Percentiles rank a stretch among this genome's conserved stretches.
Conservation (phyloP, 1,284 basidiomycete genomes). For the Malassezia nana region DNA sequence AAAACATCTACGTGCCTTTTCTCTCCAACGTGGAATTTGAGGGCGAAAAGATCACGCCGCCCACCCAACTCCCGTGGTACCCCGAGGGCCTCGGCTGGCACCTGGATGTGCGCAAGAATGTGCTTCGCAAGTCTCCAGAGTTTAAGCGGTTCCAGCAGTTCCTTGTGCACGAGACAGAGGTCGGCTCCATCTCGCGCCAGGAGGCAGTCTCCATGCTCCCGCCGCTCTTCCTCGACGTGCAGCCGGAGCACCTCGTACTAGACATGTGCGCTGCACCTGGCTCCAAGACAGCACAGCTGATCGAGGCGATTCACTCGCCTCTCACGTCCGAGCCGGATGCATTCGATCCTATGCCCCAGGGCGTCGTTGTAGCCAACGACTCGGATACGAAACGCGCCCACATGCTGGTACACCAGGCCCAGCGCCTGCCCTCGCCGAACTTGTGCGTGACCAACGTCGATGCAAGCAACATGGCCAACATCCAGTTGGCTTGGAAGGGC, state of each 20-base stretch:
- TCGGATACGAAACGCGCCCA: conserved; percentile 88
- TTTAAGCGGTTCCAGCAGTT: conserved; percentile 95
- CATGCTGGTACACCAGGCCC: conserved; percentile 94
- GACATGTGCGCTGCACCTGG: conserved; percentile 99
- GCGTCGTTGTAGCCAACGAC: conserved; percentile 79
- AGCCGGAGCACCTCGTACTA: conserved; percentile 54
- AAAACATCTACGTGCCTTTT: conserved; percentile 61
- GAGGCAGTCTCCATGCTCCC: conserved; percentile 99
- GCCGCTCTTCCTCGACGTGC: conserved; percentile 85
- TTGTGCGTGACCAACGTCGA: conserved; percentile 94
- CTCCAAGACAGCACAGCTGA: conserved; percentile 86
- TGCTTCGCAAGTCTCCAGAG: conserved; percentile 78
- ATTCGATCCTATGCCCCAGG: conserved; percentile 50
- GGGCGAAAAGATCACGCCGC: conserved; percentile 59
- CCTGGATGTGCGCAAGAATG: conserved; percentile 79
- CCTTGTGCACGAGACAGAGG: conserved; percentile 94
- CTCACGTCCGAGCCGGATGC: conserved; percentile 31
- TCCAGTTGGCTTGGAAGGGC: conserved; percentile 36
- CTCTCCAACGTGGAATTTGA: conserved; percentile 69
- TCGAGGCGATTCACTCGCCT: conserved; percentile 67
- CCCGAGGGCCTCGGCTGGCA: conserved; percentile 91
- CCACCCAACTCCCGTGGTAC: conserved; percentile 80
- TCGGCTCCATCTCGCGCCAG: conserved; percentile 89
- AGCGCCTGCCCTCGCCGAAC: conserved; percentile 80
- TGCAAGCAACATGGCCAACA: conserved; percentile 66